Conservation (phyloP, 352 stramenopile genomes). For the Peronospora destructor region DNA sequence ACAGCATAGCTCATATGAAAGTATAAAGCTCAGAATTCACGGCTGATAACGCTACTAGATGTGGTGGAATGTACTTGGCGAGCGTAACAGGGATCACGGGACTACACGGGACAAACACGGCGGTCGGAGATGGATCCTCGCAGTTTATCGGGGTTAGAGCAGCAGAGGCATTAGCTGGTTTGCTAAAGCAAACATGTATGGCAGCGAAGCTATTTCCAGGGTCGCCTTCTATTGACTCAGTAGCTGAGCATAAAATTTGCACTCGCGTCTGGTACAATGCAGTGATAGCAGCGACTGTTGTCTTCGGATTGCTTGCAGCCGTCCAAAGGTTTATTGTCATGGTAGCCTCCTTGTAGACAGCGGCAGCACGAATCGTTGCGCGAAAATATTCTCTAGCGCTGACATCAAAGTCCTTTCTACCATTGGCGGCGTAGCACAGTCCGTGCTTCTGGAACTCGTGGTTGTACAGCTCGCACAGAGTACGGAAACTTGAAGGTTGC, state of each 20-base stretch:
- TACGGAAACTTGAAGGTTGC: constrained; percentile 31
- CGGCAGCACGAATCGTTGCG: constrained; percentile 21
- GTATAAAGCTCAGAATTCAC: neutral
- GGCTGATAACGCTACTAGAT: neutral
- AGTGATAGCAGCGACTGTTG: constrained; percentile 25
- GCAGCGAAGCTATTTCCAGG: constrained; percentile 27
- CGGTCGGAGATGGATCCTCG: constrained; percentile 10
- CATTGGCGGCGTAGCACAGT: constrained; percentile 63
- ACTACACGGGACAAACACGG: constrained; percentile 25
- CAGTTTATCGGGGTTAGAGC: constrained; percentile 25
- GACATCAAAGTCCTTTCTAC: constrained; percentile 21
- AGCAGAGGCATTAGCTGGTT: constrained; percentile 15
- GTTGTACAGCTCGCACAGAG: constrained; percentile 78
- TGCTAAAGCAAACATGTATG: constrained; percentile 38
- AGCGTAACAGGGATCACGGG: constrained; percentile 18
- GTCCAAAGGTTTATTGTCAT: constrained; percentile 32
- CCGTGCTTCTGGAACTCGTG: constrained; percentile 87
- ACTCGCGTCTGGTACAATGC: constrained; percentile 33
- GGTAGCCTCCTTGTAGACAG: constrained; percentile 16
- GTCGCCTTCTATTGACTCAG: constrained; percentile 1
- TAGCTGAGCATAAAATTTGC: constrained; percentile 37
- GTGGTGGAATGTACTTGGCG: constrained; percentile 13
- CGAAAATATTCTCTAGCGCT: constrained; percentile 33
- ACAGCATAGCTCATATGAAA: too few relatives aligned
- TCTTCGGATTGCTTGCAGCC: constrained; percentile 10